Percentiles rank a stretch among this genome's conserved stretches.
phyloP scores from a whole-genome alignment of 2,329 filamentous ascomycete genomes.

The Anisogramma anomala region DNA sequence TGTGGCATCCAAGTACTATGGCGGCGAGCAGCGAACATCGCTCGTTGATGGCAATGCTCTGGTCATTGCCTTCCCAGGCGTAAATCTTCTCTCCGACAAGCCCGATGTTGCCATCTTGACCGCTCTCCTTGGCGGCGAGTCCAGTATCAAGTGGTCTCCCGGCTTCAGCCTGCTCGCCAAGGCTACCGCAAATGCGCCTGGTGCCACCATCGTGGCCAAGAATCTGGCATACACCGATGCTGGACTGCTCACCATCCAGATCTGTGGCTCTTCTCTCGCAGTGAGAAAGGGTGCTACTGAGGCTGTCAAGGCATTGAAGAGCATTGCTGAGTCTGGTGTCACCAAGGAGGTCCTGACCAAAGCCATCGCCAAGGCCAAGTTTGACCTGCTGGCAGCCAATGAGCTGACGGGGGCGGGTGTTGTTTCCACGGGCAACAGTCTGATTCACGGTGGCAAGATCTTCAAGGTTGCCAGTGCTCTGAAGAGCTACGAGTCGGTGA shows the following conservation, averaged over 20 bases:
- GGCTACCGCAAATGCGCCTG: slow-evolving; percentile 54
- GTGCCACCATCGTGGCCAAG: slow-evolving; percentile 58
- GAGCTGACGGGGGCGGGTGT: slow-evolving; percentile 69
- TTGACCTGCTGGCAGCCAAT: slow-evolving; percentile 71
- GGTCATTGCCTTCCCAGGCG: slow-evolving; percentile 87
- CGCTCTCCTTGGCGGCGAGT: slow-evolving; percentile 79
- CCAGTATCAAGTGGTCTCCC: slow-evolving; percentile 87
- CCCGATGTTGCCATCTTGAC: slow-evolving; percentile 81
- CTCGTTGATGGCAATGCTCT: slow-evolving; percentile 63
- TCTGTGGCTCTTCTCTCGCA: slow-evolving; percentile 62
- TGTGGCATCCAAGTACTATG: slow-evolving; percentile 72
- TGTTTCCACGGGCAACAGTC: slow-evolving; percentile 71
- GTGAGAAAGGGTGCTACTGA: slow-evolving; percentile 65
- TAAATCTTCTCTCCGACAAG: slow-evolving; percentile 71
- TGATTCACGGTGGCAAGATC: slow-evolving; percentile 69
- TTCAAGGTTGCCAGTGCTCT: slow-evolving; percentile 74
- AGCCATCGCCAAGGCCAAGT: slow-evolving; percentile 87
- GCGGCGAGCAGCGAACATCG: slow-evolving; percentile 84
- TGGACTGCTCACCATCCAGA: slow-evolving; percentile 73
- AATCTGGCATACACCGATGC: slow-evolving; percentile 88
- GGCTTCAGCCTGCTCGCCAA: slow-evolving; percentile 88
- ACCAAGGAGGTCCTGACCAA: slow-evolving; percentile 81
- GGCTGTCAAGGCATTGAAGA: slow-evolving; percentile 72
- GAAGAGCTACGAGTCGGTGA: slow-evolving; percentile 70
- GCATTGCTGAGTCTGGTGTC: slow-evolving; percentile 62